phyloP scores from a whole-genome alignment of 2,329 filamentous ascomycete genomes.

The Diaporthe velutina region DNA sequence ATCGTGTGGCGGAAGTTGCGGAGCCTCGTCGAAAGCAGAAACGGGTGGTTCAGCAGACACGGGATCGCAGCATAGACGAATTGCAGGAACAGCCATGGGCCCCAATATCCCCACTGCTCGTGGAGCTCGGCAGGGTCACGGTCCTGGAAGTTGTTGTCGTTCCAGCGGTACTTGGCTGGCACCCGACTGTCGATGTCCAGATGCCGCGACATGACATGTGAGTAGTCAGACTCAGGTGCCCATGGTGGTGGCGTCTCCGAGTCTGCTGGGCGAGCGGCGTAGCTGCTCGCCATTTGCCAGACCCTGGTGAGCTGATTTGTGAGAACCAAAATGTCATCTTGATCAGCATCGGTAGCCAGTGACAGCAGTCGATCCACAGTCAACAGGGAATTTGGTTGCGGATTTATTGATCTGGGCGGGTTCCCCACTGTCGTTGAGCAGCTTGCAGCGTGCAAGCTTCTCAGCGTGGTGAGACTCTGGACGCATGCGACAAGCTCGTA shows the following conservation, averaged over 20 bases:
- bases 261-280: conserved; percentile 7
- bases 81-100: conserved; percentile 65
- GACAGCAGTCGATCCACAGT: neutral
- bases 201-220: conserved; percentile 61
- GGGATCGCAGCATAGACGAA: conserved; percentile 66
- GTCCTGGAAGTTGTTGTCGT: conserved; percentile 60
- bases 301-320: neutral
- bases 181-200: conserved; percentile 66
- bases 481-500: conserved; percentile 1
- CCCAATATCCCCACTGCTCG: conserved; percentile 63
- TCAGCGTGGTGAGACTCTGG: neutral
- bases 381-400: neutral
- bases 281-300: conserved; percentile 16
- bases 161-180: conserved; percentile 63
- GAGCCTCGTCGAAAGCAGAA: conserved; percentile 65
- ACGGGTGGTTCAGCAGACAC: conserved; percentile 66
- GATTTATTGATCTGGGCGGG: neutral
- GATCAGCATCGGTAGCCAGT: neutral
- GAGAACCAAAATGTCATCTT: neutral
- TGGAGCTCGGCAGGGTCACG: conserved; percentile 56
- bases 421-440: neutral
- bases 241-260: neutral
- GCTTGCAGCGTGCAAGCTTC: neutral
- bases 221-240: conserved; percentile 62
- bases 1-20: conserved; percentile 65